phyloP scores from a whole-genome alignment of 202 grass and related monocot genomes.

The Schoenoplectus triqueter region DNA sequence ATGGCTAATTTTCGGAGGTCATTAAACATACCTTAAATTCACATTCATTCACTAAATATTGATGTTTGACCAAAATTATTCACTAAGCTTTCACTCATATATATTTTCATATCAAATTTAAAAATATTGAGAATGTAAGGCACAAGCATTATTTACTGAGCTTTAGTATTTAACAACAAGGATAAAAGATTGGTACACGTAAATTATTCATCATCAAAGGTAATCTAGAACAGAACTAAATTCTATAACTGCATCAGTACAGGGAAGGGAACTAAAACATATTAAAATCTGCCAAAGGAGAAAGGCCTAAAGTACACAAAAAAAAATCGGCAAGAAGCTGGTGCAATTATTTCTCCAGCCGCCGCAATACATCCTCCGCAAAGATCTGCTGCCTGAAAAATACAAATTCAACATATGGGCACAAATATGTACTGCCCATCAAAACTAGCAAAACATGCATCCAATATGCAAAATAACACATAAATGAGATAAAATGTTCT shows the following conservation, averaged over 20 bases:
- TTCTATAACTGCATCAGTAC: slow-evolving; percentile 14
- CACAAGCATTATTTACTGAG: slow-evolving; percentile 16
- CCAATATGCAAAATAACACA: too few relatives aligned
- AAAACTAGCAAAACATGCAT: not conserved
- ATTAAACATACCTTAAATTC: too few relatives aligned
- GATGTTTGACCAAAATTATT: too few relatives aligned
- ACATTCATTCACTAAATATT: too few relatives aligned
- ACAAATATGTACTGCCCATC: not conserved
- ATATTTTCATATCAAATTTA: too few relatives aligned
- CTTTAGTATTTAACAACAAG: slow-evolving; percentile 1
- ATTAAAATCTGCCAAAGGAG: slow-evolving; percentile 10
- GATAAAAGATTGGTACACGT: not conserved
- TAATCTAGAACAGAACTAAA: not conserved
- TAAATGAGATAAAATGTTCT: too few relatives aligned
- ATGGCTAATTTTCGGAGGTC: too few relatives aligned
- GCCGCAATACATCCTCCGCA: slow-evolving; percentile 76
- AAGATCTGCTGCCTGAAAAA: slow-evolving; percentile 95
- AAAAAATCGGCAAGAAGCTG: not conserved
- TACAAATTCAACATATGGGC: not conserved
- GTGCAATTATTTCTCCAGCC: slow-evolving; percentile 60
- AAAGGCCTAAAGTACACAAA: slow-evolving; percentile 14
- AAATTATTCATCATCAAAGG: slow-evolving; percentile 21
- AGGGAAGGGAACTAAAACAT: not conserved
- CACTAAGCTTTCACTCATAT: too few relatives aligned
- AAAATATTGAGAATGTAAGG: not conserved